Conservation (phyloP, 2,329 filamentous ascomycete species). For the Magnaporthiopsis rhizophila region DNA sequence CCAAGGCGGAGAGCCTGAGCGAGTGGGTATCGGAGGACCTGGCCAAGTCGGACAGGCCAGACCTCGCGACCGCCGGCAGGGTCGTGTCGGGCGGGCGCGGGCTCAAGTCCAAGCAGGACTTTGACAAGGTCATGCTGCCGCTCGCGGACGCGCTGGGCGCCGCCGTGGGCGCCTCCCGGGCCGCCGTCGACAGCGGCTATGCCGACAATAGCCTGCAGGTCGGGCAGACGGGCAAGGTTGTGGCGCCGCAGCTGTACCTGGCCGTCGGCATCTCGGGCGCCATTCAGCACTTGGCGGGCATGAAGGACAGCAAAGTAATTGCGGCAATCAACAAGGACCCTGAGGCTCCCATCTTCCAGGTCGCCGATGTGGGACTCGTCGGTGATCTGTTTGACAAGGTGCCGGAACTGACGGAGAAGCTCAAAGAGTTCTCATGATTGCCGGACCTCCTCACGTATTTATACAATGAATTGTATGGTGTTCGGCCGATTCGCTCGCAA, state of each 20-base stretch:
- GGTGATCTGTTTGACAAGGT: constrained; percentile 95
- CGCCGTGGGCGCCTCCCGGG: constrained; percentile 90
- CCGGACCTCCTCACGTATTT: constrained; percentile 7
- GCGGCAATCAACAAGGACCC: constrained; percentile 97
- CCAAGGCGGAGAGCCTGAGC: constrained; percentile 62
- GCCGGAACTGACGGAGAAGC: constrained; percentile 90
- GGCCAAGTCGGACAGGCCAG: constrained; percentile 86
- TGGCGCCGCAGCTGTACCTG: constrained; percentile 90
- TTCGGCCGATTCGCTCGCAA: neutral
- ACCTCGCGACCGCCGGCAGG: constrained; percentile 78
- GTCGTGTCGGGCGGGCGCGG: constrained; percentile 93
- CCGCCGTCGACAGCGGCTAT: constrained; percentile 93
- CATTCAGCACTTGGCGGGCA: constrained; percentile 95
- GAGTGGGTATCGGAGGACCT: constrained; percentile 95
- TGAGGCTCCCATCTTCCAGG: constrained; percentile 96
- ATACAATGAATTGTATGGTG: constrained; percentile 13
- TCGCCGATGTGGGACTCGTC: constrained; percentile 91
- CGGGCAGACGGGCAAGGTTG: constrained; percentile 97
- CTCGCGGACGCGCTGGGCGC: constrained; percentile 88
- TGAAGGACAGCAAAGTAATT: constrained; percentile 99
- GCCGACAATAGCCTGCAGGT: constrained; percentile 98
- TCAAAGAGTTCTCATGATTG: constrained; percentile 47
- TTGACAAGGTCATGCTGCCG: constrained; percentile 85
- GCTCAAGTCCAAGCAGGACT: constrained; percentile 96
- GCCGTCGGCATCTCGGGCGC: constrained; percentile 94